Evolutionary conservation across 352 stramenopile genomes (phyloP).

Genomic region (Phytopythium aichiense): DNA sequence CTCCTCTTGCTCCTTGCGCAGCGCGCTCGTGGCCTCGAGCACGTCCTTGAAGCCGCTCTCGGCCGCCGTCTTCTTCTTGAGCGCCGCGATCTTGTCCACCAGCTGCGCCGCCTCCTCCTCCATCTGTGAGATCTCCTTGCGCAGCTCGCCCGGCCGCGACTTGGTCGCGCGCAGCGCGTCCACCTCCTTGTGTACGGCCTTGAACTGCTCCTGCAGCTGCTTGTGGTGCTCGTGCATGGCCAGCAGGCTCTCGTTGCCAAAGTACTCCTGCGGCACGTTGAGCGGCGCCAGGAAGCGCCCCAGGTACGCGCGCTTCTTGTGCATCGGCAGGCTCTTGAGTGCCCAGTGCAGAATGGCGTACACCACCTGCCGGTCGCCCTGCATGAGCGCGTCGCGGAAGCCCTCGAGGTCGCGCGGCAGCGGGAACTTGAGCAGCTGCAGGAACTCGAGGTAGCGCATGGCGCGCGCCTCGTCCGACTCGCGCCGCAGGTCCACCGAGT

Average conservation of each 20-base stretch:
- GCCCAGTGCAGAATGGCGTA: slow-evolving; percentile 93
- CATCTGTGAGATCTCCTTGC: slow-evolving; percentile 89
- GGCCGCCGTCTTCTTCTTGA: slow-evolving; percentile 83
- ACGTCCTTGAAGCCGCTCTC: slow-evolving; percentile 88
- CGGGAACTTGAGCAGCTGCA: slow-evolving; percentile 93
- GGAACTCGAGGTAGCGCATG: slow-evolving; percentile 88
- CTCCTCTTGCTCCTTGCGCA: slow-evolving; percentile 94
- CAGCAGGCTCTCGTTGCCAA: slow-evolving; percentile 80
- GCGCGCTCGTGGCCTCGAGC: slow-evolving; percentile 82
- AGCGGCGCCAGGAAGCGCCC: slow-evolving; percentile 90
- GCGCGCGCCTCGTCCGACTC: slow-evolving; percentile 75
- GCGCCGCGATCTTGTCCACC: slow-evolving; percentile 85
- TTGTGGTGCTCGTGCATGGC: slow-evolving; percentile 90
- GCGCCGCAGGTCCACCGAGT: slow-evolving; percentile 83
- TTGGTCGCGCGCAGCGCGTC: slow-evolving; percentile 79
- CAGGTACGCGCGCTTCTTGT: slow-evolving; percentile 94
- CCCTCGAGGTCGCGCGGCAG: slow-evolving; percentile 65
- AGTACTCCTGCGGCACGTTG: slow-evolving; percentile 92
- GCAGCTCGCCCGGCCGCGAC: slow-evolving; percentile 78
- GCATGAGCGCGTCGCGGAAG: slow-evolving; percentile 72
- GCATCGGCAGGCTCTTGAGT: slow-evolving; percentile 76
- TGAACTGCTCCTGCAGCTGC: slow-evolving; percentile 93
- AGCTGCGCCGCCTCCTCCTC: slow-evolving; percentile 91
- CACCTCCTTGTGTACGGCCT: slow-evolving; percentile 87
- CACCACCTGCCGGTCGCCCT: slow-evolving; percentile 85